Evolutionary conservation across 1,284 basidiomycete species (phyloP), one percentile per base, ranked within the genome.

Genomic region (Ustilago cynodontis): DNA sequence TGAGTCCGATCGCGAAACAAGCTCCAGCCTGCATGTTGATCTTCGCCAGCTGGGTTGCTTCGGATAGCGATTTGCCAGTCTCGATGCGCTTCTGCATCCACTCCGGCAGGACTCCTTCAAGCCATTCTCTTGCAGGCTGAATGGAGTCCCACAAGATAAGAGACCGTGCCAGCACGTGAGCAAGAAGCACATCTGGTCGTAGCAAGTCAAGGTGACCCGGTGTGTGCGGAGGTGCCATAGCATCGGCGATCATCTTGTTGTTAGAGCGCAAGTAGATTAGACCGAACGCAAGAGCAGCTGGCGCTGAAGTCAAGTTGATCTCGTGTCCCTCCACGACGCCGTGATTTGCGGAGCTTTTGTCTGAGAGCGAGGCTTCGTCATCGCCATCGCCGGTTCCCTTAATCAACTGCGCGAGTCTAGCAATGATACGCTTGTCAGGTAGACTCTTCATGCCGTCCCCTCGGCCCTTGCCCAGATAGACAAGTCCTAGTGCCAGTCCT

Each of bases 111-210:
- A 94, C 92, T 1, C 88, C 82, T 43, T 90, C 88, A 14, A 98
- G 87, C 95, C 96, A 99, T 14, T 91, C 90, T 13, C 89, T 88
- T 0, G 90, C 91, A 1, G 94, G 91, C 18, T 88, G 83, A 57
- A 98, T 91, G 5, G 88, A 86, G 73, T 93, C 90, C 94, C 95
- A 99, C 89, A 96, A 90, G 76, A 99, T 94, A 65, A 99, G 86
- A 0, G 90, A 89, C 71, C 92, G 89, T 1, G 93, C 91, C 28
- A 97, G 89, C 0, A 92, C 92, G 33, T 95, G 91, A 49, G 95
- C 86, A 22, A 97, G 88, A 35, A 98, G 87, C 80, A 97, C 91
- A 80, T 93, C 93, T 0, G 95, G 95, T 61, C 95, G 93, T 31
- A 98, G 90, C 43, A 91, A 90, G 80, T 97, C 93, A 56, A 99